Evolutionary conservation across 2,329 filamentous ascomycete genomes (phyloP).

Genomic region (Arthrobotrys iridis): DNA sequence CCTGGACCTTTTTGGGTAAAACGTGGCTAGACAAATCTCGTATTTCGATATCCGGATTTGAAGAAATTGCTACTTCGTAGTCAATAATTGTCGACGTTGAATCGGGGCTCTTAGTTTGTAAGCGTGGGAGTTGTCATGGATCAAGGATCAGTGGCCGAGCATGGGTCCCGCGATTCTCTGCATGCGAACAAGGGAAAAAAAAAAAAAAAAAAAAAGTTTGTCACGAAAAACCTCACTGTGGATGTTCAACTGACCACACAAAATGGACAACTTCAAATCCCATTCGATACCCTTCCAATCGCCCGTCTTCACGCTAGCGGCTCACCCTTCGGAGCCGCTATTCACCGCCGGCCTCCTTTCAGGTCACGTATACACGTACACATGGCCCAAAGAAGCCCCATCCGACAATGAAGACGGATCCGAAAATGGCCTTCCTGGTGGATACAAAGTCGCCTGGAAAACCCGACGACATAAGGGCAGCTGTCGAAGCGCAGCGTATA

Average conservation of each 20-base stretch:
- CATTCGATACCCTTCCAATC: constrained; percentile 80
- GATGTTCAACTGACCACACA: constrained; percentile 6
- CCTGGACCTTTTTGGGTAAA: background rate
- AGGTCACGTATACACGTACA: constrained; percentile 82
- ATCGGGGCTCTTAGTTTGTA: too few species aligned
- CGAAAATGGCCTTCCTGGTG: constrained; percentile 36
- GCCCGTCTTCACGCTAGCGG: constrained; percentile 86
- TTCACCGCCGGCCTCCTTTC: constrained; percentile 85
- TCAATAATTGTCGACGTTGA: too few species aligned
- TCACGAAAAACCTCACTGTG: background rate
- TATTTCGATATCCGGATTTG: constrained; percentile 6
- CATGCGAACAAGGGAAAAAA: constrained; percentile 1
- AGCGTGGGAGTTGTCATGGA: too few species aligned
- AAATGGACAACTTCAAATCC: constrained; percentile 49
- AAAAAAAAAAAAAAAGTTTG: constrained; percentile 3
- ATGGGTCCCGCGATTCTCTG: background rate
- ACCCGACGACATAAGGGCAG: constrained; percentile 93
- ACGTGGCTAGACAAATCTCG: background rate
- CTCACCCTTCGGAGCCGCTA: constrained; percentile 85
- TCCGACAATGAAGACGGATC: constrained; percentile 18
- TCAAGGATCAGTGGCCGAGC: background rate
- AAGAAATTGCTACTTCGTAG: background rate
- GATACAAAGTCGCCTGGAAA: constrained; percentile 76
- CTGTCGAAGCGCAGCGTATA: constrained; percentile 83
- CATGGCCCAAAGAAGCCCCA: constrained; percentile 54